These are phyloP conservation scores for Candida khao-thaluensis DNA, from an alignment of 805 yeast genomes.

Conservation along the genomic window DNA sequence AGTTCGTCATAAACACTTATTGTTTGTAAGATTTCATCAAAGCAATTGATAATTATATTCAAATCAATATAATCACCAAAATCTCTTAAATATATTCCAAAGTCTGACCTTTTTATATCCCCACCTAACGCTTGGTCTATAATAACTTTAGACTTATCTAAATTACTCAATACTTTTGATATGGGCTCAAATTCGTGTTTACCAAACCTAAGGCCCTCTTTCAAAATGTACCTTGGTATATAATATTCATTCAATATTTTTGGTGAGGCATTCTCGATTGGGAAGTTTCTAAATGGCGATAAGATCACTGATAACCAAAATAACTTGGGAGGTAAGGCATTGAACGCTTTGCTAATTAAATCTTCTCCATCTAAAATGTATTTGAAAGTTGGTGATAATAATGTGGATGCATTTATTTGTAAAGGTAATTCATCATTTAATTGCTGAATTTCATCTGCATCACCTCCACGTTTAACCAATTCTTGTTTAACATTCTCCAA, in stretches of 20 bases:
- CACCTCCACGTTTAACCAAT: conserved; percentile 1
- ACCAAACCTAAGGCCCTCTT: conserved; percentile 71
- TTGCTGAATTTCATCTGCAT: neutral
- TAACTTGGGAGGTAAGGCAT: conserved; percentile 17
- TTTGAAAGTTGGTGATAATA: conserved; percentile 17
- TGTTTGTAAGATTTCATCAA: conserved; percentile 24
- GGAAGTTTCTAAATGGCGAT: conserved; percentile 44
- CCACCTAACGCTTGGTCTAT: conserved; percentile 17
- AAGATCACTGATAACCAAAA: conserved; percentile 53
- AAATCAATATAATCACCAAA: conserved; percentile 54
- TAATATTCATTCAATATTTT: conserved; percentile 32
- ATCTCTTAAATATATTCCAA: conserved; percentile 59
- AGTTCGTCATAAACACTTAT: conserved; percentile 6
- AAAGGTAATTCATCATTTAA: neutral
- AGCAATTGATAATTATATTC: conserved; percentile 38
- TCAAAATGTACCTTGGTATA: conserved; percentile 52
- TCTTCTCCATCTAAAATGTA: neutral
- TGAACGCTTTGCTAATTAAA: conserved; percentile 6
- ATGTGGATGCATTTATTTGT: conserved; percentile 20
- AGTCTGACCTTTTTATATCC: conserved; percentile 45
- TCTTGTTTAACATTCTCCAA: conserved; percentile 9
- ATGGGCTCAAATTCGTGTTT: conserved; percentile 53
- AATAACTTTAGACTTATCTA: conserved; percentile 21
- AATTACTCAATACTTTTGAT: conserved; percentile 21
- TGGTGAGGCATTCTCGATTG: conserved; percentile 35